A percentile compares a stretch with the other conserved stretches of the same genome.
phyloP scores from a whole-genome alignment of 805 yeast species.

The Lachancea meyersii region DNA sequence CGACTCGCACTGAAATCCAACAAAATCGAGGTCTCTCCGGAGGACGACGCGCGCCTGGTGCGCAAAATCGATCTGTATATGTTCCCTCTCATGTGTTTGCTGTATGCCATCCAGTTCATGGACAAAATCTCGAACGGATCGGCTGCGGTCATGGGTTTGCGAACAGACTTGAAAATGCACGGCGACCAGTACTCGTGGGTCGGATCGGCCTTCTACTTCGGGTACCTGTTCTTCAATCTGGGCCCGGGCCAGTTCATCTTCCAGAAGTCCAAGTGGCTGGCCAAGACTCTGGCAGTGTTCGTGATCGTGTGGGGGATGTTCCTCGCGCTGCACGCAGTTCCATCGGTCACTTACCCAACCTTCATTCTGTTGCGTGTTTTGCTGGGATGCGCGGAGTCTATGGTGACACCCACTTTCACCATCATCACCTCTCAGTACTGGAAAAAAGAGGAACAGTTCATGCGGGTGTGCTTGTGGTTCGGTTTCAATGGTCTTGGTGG shows the following conservation, averaged over 20 bases:
- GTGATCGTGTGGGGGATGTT: conserved; percentile 59
- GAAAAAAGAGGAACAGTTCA: conserved; percentile 41
- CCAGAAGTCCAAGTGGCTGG: conserved; percentile 50
- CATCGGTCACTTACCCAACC: conserved; percentile 40
- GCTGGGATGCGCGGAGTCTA: conserved; percentile 47
- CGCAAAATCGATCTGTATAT: conserved; percentile 48
- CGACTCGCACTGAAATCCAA: conserved; percentile 34
- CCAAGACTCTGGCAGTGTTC: conserved; percentile 42
- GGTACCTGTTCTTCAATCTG: conserved; percentile 53
- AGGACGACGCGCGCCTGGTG: conserved; percentile 33
- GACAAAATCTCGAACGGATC: conserved; percentile 50
- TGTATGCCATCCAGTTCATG: conserved; percentile 51
- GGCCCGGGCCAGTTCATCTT: conserved; percentile 27
- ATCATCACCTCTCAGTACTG: conserved; percentile 55
- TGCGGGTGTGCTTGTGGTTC: conserved; percentile 40
- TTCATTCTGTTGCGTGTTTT: conserved; percentile 44
- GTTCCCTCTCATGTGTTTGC: conserved; percentile 44
- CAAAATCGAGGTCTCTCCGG: conserved; percentile 28
- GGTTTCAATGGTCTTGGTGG: conserved; percentile 43
- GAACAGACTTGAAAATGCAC: conserved; percentile 40
- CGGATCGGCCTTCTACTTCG: conserved; percentile 58
- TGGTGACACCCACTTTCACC: conserved; percentile 52
- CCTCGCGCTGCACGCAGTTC: conserved; percentile 48
- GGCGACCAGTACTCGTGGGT: conserved; percentile 45
- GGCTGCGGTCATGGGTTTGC: conserved; percentile 49